These are phyloP conservation scores for Cinchona pubescens DNA, from an alignment of 257 asterid genomes.

Conservation along the genomic window DNA sequence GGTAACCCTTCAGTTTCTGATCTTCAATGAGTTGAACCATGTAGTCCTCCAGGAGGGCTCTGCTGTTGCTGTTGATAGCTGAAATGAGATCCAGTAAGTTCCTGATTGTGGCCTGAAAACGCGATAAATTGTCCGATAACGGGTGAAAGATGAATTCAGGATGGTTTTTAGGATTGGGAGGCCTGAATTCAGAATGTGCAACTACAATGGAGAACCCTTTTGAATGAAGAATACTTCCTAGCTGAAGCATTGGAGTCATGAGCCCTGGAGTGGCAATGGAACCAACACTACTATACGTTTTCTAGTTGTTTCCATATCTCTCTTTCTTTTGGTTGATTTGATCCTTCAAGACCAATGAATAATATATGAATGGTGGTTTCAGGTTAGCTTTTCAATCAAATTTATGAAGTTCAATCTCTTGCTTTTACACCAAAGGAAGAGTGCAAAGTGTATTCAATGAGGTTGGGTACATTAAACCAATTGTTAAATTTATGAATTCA, in stretches of 20 bases:
- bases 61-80: constrained; percentile 28
- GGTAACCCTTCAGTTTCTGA: constrained; percentile 8
- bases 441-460: too few species aligned
- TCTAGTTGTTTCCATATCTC: background rate
- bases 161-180: constrained; percentile 19
- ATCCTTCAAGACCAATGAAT: background rate
- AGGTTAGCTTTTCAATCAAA: too few species aligned
- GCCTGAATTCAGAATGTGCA: constrained; percentile 14
- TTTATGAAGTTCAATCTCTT: too few species aligned
- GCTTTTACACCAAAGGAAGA: too few species aligned
- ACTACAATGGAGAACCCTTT: constrained; percentile 24
- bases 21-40: constrained; percentile 29
- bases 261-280: constrained; percentile 21
- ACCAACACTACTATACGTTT: constrained; percentile 17
- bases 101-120: background rate
- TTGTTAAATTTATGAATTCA: too few species aligned
- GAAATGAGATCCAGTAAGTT: background rate
- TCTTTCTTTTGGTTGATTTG: too few species aligned
- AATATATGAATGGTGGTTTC: background rate
- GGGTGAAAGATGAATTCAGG: constrained; percentile 13
- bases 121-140: background rate
- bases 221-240: constrained; percentile 17
- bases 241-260: constrained; percentile 29
- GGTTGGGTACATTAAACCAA: too few species aligned
- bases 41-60: constrained; percentile 22